phyloP scores from a whole-genome alignment of 2,329 filamentous ascomycete species.

The Fusarium scirpi region DNA sequence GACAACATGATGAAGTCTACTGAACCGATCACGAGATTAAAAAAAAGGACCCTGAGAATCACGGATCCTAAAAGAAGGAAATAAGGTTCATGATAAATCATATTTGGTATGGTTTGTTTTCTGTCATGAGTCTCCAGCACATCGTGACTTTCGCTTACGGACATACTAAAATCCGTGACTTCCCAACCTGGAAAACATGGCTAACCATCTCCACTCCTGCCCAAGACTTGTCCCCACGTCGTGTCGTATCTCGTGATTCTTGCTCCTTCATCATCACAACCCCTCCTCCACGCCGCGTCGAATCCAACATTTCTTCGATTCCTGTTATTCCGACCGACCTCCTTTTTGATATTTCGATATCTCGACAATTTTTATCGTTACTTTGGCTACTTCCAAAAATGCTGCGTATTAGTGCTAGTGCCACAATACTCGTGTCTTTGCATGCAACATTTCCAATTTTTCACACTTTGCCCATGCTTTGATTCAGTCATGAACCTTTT shows the following conservation, averaged over 20 bases:
- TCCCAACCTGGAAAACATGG: not conserved
- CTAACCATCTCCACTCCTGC: constrained; percentile 32
- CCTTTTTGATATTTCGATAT: not conserved
- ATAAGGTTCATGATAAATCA: constrained; percentile 7
- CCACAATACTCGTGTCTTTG: constrained; percentile 2
- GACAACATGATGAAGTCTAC: not conserved
- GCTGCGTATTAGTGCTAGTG: constrained; percentile 18
- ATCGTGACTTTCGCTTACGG: constrained; percentile 11
- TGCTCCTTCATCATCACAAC: constrained; percentile 41
- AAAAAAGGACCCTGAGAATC: not conserved
- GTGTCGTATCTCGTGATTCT: constrained; percentile 28
- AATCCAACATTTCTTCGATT: not conserved
- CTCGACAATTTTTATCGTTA: not conserved
- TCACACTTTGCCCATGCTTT: not conserved
- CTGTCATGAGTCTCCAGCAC: not conserved
- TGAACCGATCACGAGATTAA: not conserved
- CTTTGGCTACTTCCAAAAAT: not conserved
- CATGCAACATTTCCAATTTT: not conserved
- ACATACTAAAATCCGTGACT: constrained; percentile 23
- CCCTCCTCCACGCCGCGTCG: not conserved
- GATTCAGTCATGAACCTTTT: not conserved
- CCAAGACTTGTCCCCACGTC: constrained; percentile 28
- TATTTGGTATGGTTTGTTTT: constrained; percentile 16
- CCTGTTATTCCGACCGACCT: not conserved
- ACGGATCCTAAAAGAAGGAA: not conserved